phyloP scores from a whole-genome alignment of 768 basidiomycete genomes.

The Brasilioporus rufonigricans region DNA sequence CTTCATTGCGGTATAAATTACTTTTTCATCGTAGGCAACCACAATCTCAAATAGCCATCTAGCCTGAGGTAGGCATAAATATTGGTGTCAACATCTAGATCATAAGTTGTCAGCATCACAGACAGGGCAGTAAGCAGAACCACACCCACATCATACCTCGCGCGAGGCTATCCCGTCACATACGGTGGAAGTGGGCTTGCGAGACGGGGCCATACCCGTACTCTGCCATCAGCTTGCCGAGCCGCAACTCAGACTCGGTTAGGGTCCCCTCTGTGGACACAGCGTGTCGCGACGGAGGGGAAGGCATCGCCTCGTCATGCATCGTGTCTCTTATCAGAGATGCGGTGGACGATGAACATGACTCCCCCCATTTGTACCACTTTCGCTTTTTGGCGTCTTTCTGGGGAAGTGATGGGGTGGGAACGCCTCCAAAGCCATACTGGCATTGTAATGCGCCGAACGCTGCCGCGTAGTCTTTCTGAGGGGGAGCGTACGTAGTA shows the following conservation, averaged over 20 bases:
- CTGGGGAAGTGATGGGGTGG: not conserved
- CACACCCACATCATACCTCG: not conserved
- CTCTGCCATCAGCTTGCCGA: slow-evolving; percentile 2
- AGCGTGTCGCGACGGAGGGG: not conserved
- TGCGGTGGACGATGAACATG: slow-evolving; percentile 15
- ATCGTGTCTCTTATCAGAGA: slow-evolving; percentile 8
- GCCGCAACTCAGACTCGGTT: not conserved
- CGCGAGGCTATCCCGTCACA: too few species aligned
- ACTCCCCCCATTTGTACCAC: slow-evolving; percentile 20
- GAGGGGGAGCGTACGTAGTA: slow-evolving; percentile 3
- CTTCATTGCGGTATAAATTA: not conserved
- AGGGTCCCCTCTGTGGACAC: too few species aligned
- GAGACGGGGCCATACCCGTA: not conserved
- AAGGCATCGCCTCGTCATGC: not conserved
- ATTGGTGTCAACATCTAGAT: not conserved
- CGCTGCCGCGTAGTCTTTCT: slow-evolving; percentile 25
- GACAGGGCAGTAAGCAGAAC: too few species aligned
- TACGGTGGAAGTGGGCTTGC: not conserved
- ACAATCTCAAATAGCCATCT: not conserved
- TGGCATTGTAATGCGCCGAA: slow-evolving; percentile 20
- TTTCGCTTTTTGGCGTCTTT: not conserved
- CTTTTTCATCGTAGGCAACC: not conserved
- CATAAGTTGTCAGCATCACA: not conserved
- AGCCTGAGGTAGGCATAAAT: not conserved
- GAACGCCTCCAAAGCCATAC: slow-evolving; percentile 17